A percentile compares a stretch with the other conserved stretches of the same genome.
These are phyloP conservation scores for Sechiopsis laciniata DNA, from an alignment of 306 rosid genomes.

Conservation along the genomic window DNA sequence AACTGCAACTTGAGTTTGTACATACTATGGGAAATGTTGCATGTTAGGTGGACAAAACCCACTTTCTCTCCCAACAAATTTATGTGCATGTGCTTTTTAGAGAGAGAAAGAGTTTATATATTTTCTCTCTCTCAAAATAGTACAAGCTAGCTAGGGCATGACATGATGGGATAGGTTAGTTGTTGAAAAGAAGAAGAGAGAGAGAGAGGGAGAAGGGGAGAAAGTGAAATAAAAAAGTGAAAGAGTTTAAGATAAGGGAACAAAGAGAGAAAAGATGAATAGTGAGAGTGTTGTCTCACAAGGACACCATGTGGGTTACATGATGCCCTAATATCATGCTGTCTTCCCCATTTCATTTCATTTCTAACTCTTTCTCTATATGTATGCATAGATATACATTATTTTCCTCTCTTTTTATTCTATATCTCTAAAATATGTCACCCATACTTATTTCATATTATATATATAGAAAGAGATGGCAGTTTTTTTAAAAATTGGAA, in stretches of 20 bases:
- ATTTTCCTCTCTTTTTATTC: background rate
- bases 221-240: conserved; percentile 12
- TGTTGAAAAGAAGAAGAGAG: conserved; percentile 10
- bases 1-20: background rate
- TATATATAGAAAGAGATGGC: background rate
- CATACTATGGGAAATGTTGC: conserved; percentile 32
- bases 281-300: conserved; percentile 13
- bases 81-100: conserved; percentile 9
- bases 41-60: conserved; percentile 42
- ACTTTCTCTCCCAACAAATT: conserved; percentile 21
- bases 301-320: conserved; percentile 42
- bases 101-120: conserved; percentile 24
- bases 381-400: background rate
- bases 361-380: no score
- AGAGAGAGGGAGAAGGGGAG: background rate
- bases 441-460: background rate
- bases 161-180: conserved; percentile 18
- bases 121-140: conserved; percentile 1
- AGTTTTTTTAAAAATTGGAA: no score
- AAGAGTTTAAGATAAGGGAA: conserved; percentile 27
- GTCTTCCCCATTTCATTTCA: conserved; percentile 12
- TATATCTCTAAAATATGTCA: conserved; percentile 4
- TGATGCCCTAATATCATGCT: conserved; percentile 43
- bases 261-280: no score
- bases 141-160: conserved; percentile 10